These are phyloP conservation scores for Tuctoria greenei DNA, from an alignment of 176 grass and related monocot genomes.

Conservation along the genomic window DNA sequence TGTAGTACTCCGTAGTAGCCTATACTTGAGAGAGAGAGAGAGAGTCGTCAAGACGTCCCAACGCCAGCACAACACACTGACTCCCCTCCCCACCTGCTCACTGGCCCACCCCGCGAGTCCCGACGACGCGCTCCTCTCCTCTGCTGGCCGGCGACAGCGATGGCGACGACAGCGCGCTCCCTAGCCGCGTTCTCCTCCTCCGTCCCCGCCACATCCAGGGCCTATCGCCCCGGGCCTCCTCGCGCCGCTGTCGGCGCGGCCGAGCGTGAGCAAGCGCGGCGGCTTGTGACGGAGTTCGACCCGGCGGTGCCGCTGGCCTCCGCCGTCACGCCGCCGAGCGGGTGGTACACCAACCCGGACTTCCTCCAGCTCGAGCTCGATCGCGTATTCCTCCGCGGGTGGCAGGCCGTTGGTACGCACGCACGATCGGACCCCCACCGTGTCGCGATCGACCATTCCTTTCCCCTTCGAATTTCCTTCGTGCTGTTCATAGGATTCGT, in stretches of 20 bases:
- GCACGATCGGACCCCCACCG: neutral
- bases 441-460: neutral
- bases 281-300: slow-evolving; percentile 64
- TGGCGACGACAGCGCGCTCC: slow-evolving; percentile 48
- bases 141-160: slow-evolving; percentile 33
- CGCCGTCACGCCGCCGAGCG: slow-evolving; percentile 65
- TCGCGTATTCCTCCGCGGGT: slow-evolving; percentile 73
- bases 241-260: neutral
- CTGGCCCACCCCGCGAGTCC: neutral
- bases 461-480: neutral
- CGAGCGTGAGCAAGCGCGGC: slow-evolving; percentile 11
- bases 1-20: no score
- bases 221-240: neutral
- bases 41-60: no score
- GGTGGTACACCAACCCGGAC: slow-evolving; percentile 68
- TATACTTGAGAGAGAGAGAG: no score
- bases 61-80: no score
- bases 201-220: neutral
- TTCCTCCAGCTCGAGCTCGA: slow-evolving; percentile 71
- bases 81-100: neutral
- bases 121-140: neutral
- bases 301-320: slow-evolving; percentile 47
- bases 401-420: slow-evolving; percentile 81
- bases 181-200: slow-evolving; percentile 15
- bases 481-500: neutral